phyloP scores from a whole-genome alignment of 179 eudicot species.

The Camellia oleifera region DNA sequence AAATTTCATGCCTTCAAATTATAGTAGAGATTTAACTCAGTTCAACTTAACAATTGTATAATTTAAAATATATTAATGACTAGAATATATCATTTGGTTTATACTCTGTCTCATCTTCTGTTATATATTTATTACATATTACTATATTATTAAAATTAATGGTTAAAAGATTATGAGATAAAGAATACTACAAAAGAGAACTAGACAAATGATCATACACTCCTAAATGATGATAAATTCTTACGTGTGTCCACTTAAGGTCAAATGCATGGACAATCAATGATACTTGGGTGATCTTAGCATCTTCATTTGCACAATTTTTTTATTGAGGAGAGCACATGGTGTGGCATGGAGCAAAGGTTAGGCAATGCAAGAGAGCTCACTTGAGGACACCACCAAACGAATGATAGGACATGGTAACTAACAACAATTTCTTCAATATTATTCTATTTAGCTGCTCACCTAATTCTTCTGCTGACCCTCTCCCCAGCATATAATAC shows the following conservation, averaged over 20 bases:
- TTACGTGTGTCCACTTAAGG: too few species aligned
- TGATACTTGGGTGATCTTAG: not conserved
- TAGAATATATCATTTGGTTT: too few species aligned
- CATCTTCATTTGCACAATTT: not conserved
- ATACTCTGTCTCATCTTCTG: too few species aligned
- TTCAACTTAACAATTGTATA: too few species aligned
- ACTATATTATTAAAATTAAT: too few species aligned
- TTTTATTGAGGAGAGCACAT: conserved; percentile 25
- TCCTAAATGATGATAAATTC: not conserved
- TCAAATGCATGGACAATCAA: not conserved
- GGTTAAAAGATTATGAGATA: too few species aligned
- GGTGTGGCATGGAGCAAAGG: conserved; percentile 27
- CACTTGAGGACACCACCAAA: conserved; percentile 37
- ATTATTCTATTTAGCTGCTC: conserved; percentile 10
- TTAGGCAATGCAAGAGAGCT: conserved; percentile 12
- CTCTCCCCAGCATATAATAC: not conserved
- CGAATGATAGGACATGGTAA: conserved; percentile 33
- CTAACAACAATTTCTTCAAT: not conserved
- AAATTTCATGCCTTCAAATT: too few species aligned
- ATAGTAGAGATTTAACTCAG: too few species aligned
- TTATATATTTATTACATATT: too few species aligned
- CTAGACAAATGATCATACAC: too few species aligned
- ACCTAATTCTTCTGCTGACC: not conserved
- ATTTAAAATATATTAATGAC: too few species aligned
- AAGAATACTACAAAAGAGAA: too few species aligned